Evolutionary conservation across 306 rosid genomes (phyloP).

Genomic region (Vigna nakashimae): DNA sequence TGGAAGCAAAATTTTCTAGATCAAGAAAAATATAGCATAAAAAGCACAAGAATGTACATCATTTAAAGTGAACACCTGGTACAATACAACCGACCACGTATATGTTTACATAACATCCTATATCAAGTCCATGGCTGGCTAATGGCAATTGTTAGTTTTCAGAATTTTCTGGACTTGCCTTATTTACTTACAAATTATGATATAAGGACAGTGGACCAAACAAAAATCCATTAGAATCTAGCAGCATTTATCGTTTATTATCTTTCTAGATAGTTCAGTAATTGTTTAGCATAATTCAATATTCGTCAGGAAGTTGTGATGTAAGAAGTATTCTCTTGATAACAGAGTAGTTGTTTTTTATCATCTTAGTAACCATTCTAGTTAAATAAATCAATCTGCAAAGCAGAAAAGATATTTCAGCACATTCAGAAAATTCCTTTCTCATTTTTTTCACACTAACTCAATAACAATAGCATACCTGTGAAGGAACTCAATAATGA

Average conservation of each 20-base stretch:
- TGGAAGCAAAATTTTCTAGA: constrained; percentile 8
- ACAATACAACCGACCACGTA: constrained; percentile 28
- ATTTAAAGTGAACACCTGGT: constrained; percentile 33
- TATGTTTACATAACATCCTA: constrained; percentile 28
- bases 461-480: constrained; percentile 56
- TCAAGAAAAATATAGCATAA: constrained; percentile 29
- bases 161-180: background rate
- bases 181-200: constrained; percentile 25
- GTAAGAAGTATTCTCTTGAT: no score
- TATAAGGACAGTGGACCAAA: constrained; percentile 13
- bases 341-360: no score
- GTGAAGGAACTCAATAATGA: constrained; percentile 84
- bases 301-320: no score
- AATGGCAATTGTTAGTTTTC: constrained; percentile 17
- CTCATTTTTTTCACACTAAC: background rate
- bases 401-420: no score
- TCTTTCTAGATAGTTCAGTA: no score
- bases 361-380: no score
- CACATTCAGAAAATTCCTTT: no score
- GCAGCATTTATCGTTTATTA: no score
- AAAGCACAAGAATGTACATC: constrained; percentile 23
- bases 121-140: constrained; percentile 32
- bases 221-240: constrained; percentile 33
- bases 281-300: no score
- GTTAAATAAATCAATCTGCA: no score